Evolutionary conservation across 768 basidiomycete species (phyloP).

Genomic region (Mycena polygramma): DNA sequence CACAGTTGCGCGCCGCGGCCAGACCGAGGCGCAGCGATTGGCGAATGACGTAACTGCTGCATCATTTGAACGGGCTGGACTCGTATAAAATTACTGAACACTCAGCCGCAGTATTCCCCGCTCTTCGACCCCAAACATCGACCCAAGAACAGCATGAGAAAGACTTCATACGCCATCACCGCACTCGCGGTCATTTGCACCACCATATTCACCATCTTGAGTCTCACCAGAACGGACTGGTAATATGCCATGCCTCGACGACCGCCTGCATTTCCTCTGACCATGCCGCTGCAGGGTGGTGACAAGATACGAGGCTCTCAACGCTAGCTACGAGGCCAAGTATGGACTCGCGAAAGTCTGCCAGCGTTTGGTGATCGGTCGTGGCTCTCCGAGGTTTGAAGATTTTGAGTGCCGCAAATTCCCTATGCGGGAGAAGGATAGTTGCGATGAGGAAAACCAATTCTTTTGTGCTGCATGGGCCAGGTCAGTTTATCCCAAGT

Average conservation of each 20-base stretch:
- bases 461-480: constrained; percentile 77
- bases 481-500: constrained; percentile 53
- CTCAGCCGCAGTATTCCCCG: too few relatives aligned
- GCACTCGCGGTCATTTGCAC: constrained; percentile 62
- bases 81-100: too few relatives aligned
- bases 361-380: constrained; percentile 62
- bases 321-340: constrained; percentile 61
- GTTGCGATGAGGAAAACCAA: constrained; percentile 65
- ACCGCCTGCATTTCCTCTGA: not conserved
- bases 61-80: too few relatives aligned
- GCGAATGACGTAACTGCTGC: too few relatives aligned
- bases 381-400: constrained; percentile 59
- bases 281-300: constrained; percentile 51
- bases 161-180: constrained; percentile 75
- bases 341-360: constrained; percentile 75
- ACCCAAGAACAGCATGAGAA: constrained; percentile 44
- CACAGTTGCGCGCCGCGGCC: too few relatives aligned
- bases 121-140: too few relatives aligned
- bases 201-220: constrained; percentile 66
- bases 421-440: constrained; percentile 65
- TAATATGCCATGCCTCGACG: constrained; percentile 44
- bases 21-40: too few relatives aligned
- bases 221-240: constrained; percentile 74
- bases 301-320: constrained; percentile 56
- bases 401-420: constrained; percentile 76